phyloP scores from a whole-genome alignment of 2,329 filamentous ascomycete species.

The Fusarium pseudograminearum region DNA sequence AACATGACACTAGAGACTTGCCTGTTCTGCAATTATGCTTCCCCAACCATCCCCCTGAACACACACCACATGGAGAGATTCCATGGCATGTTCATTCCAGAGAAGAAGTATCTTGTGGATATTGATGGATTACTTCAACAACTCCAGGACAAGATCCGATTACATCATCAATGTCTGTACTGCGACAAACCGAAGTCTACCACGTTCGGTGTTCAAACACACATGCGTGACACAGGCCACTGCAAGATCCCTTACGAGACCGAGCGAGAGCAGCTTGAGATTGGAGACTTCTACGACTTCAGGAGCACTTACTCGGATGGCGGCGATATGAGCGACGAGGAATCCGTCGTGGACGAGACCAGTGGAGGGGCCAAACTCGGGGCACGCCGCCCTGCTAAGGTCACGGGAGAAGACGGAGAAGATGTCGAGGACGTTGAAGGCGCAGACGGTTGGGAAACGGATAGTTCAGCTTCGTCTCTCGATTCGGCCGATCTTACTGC shows the following conservation, averaged over 20 bases:
- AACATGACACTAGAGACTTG: conserved; percentile 68
- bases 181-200: conserved; percentile 87
- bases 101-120: conserved; percentile 85
- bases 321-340: conserved; percentile 71
- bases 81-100: conserved; percentile 96
- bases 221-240: conserved; percentile 97
- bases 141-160: conserved; percentile 82
- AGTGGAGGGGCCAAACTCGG: conserved; percentile 77
- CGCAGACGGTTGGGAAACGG: conserved; percentile 93
- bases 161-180: conserved; percentile 86
- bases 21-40: conserved; percentile 92
- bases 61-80: conserved; percentile 89
- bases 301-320: conserved; percentile 92
- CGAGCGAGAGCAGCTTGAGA: conserved; percentile 90
- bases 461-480: conserved; percentile 88
- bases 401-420: conserved; percentile 63
- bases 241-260: conserved; percentile 95
- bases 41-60: conserved; percentile 80
- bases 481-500: conserved; percentile 86
- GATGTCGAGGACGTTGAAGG: conserved; percentile 66
- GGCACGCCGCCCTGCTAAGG: conserved; percentile 66
- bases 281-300: conserved; percentile 98
- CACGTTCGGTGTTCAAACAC: conserved; percentile 85
- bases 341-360: conserved; percentile 55
- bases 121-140: conserved; percentile 83